Percentiles rank a stretch among this genome's conserved stretches.
Evolutionary conservation across 139 green algal species (phyloP).

Genomic region (Chlorella sp.): DNA sequence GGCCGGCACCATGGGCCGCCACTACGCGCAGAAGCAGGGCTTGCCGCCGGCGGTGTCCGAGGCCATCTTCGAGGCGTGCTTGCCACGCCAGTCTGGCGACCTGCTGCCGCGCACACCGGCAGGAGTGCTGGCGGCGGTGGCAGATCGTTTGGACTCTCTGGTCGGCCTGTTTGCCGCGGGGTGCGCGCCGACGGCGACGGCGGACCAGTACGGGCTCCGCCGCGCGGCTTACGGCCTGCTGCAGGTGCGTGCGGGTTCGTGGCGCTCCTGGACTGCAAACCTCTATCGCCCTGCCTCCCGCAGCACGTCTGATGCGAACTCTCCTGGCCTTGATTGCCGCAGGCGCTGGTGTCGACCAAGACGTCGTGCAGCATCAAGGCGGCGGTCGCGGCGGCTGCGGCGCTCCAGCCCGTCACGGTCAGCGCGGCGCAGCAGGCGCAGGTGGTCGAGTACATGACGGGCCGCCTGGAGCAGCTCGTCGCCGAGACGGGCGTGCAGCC

Average conservation of each 20-base stretch:
- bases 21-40: slow-evolving; percentile 51
- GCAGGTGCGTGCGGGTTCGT: slow-evolving; percentile 41
- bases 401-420: slow-evolving; percentile 73
- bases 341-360: slow-evolving; percentile 71
- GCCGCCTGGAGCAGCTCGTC: slow-evolving; percentile 91
- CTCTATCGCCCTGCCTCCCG: too few species aligned
- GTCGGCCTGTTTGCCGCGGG: slow-evolving; percentile 89
- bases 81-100: slow-evolving; percentile 83
- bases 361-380: slow-evolving; percentile 54
- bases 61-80: slow-evolving; percentile 83
- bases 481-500: slow-evolving; percentile 55
- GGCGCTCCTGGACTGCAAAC: too few species aligned
- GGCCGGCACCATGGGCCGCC: slow-evolving; percentile 87
- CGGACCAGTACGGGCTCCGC: slow-evolving; percentile 94
- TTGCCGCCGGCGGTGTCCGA: slow-evolving; percentile 39
- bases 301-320: too few species aligned
- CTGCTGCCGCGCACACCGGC: slow-evolving; percentile 44
- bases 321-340: slow-evolving; percentile 7
- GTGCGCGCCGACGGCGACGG: slow-evolving; percentile 74
- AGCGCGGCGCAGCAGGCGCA: slow-evolving; percentile 27
- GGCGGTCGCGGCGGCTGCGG: slow-evolving; percentile 52
- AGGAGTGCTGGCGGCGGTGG: slow-evolving; percentile 42
- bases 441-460: slow-evolving; percentile 58
- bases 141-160: slow-evolving; percentile 84
- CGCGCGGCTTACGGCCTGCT: slow-evolving; percentile 83